A percentile compares a stretch with the other conserved stretches of the same genome.
These are phyloP conservation scores for Neoscytalidium dimidiatum DNA, from an alignment of 2,329 filamentous ascomycete species.

Conservation along the genomic window DNA sequence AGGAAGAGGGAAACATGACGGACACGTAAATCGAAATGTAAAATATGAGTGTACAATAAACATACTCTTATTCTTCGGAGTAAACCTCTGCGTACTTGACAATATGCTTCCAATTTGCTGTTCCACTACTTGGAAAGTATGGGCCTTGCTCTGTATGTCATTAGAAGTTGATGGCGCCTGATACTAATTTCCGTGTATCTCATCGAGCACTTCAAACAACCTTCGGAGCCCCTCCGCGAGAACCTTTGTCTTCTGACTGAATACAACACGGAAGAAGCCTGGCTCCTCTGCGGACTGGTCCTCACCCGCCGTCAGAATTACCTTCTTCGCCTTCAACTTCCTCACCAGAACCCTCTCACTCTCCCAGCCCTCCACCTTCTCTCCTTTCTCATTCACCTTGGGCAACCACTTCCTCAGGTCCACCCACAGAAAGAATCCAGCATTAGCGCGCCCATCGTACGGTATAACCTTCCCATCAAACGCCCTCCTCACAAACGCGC, in stretches of 20 bases:
- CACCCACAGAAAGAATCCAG: slow-evolving; percentile 50
- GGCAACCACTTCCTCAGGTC: slow-evolving; percentile 31
- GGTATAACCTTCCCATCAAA: slow-evolving; percentile 37
- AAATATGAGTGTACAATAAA: no score
- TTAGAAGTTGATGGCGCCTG: not conserved
- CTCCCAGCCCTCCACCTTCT: slow-evolving; percentile 30
- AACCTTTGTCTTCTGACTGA: slow-evolving; percentile 24
- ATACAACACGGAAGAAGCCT: slow-evolving; percentile 59
- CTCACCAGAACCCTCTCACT: slow-evolving; percentile 49
- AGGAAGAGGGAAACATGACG: slow-evolving; percentile 47
- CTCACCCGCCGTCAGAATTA: slow-evolving; percentile 54
- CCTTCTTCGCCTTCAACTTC: slow-evolving; percentile 47
- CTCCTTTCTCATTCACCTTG: slow-evolving; percentile 4
- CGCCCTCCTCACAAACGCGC: slow-evolving; percentile 22
- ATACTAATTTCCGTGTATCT: not conserved
- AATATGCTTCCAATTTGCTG: no score
- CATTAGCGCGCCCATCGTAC: slow-evolving; percentile 42
- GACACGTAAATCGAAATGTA: not conserved
- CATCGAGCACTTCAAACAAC: not conserved
- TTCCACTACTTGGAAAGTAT: no score
- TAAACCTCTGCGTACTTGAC: no score
- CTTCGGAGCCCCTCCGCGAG: not conserved
- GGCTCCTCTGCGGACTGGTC: slow-evolving; percentile 47
- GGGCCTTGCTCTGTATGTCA: no score
- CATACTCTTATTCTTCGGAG: no score